phyloP scores from a whole-genome alignment of 2,329 filamentous ascomycete species.

The Botrytis pseudocinerea region DNA sequence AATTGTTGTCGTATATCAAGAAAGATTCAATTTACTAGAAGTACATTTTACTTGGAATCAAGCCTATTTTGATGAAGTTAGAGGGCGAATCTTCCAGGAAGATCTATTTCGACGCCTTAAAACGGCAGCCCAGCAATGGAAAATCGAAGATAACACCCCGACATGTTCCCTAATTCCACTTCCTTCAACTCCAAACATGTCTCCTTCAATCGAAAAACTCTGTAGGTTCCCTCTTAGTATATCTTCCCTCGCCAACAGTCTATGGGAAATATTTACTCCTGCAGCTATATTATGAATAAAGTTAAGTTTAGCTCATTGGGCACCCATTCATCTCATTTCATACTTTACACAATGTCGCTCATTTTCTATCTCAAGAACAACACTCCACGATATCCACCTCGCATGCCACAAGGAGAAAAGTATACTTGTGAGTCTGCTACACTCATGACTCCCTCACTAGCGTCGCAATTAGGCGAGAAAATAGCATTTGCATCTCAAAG shows the following conservation, averaged over 20 bases:
- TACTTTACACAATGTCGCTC: background rate
- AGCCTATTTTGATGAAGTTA: background rate
- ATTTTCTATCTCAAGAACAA: background rate
- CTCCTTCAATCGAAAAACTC: background rate
- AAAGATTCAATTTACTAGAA: background rate
- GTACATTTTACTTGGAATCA: background rate
- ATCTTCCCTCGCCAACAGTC: background rate
- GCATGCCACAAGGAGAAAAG: background rate
- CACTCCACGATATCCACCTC: background rate
- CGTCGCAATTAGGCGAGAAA: background rate
- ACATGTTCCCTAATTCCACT: background rate
- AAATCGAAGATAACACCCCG: background rate
- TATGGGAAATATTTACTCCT: background rate
- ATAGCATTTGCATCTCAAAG: background rate
- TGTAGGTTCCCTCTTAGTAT: background rate
- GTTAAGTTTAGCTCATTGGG: background rate
- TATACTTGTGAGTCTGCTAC: background rate
- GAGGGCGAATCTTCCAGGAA: background rate
- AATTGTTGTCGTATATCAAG: background rate
- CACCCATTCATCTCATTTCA: background rate
- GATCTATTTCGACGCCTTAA: background rate
- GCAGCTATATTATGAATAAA: background rate
- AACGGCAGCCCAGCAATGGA: fast-evolving
- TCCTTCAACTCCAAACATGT: background rate
- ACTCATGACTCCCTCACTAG: background rate